Conservation (phyloP, 345 rosid genomes). For the Brassica cretica region DNA sequence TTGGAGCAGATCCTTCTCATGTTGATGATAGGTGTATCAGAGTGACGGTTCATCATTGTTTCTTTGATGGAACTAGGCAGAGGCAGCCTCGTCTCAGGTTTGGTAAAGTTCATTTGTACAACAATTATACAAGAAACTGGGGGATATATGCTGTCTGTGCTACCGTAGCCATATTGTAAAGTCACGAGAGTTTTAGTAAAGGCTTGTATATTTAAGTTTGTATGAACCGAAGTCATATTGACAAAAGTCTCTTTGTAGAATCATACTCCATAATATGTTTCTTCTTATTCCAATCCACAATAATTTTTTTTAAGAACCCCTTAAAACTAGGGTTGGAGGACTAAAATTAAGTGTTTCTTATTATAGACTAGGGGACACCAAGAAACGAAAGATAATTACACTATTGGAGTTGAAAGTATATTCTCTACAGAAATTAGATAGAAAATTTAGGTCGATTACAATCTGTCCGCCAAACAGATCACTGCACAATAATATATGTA, state of each 20-base stretch:
- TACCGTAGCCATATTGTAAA: conserved; percentile 51
- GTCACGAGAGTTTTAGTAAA: too few relatives aligned
- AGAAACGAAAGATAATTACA: neutral
- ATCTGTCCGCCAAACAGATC: neutral
- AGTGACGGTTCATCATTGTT: conserved; percentile 91
- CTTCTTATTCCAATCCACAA: too few relatives aligned
- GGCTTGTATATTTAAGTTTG: too few relatives aligned
- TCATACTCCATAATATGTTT: too few relatives aligned
- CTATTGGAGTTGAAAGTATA: conserved; percentile 4
- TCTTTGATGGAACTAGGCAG: conserved; percentile 85
- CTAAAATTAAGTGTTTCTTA: too few relatives aligned
- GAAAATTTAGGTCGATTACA: neutral
- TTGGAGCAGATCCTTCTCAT: conserved; percentile 85
- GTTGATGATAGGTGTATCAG: conserved; percentile 74
- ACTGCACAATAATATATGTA: neutral
- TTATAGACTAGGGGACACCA: too few relatives aligned
- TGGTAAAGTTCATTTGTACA: conserved; percentile 86
- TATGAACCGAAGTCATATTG: too few relatives aligned
- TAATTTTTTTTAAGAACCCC: too few relatives aligned
- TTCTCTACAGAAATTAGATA: neutral
- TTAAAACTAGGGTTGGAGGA: too few relatives aligned
- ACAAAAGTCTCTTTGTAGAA: too few relatives aligned
- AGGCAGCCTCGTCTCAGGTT: conserved; percentile 90
- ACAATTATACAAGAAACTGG: conserved; percentile 91
- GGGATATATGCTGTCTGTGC: conserved; percentile 90